Conservation (phyloP, 2,329 filamentous ascomycete species). For the Claviceps lovelessii region DNA sequence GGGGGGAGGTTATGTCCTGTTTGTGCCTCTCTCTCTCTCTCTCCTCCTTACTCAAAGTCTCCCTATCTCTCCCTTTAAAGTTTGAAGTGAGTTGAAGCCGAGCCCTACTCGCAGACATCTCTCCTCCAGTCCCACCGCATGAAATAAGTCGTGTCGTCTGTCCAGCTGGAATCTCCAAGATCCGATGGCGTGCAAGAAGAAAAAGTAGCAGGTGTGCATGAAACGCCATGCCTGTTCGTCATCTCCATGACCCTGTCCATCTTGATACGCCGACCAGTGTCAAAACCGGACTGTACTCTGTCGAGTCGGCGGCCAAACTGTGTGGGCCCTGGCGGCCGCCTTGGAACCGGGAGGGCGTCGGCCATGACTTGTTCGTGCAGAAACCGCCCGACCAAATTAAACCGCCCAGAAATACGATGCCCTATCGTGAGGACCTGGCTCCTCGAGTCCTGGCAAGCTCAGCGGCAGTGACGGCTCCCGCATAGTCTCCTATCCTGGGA, state of each 20-base stretch:
- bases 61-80: no score
- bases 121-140: background rate
- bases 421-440: background rate
- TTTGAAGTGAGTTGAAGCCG: no score
- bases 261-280: background rate
- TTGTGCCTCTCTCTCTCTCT: background rate
- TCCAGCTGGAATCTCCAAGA: background rate
- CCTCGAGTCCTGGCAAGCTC: background rate
- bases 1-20: no score
- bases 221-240: background rate
- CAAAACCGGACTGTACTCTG: background rate
- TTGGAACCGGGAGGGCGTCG: background rate
- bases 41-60: background rate
- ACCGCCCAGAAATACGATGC: background rate
- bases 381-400: background rate
- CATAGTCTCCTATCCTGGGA: no score
- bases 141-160: background rate
- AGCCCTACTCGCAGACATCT: no score
- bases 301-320: background rate
- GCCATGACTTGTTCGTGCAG: background rate
- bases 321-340: background rate
- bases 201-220: background rate
- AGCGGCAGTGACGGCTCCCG: background rate
- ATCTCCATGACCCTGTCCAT: background rate
- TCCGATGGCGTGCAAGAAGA: no score